Base-by-base conservation (phyloP, 2,329 filamentous ascomycete genomes). In the Thielaviopsis cerberus region DNA sequence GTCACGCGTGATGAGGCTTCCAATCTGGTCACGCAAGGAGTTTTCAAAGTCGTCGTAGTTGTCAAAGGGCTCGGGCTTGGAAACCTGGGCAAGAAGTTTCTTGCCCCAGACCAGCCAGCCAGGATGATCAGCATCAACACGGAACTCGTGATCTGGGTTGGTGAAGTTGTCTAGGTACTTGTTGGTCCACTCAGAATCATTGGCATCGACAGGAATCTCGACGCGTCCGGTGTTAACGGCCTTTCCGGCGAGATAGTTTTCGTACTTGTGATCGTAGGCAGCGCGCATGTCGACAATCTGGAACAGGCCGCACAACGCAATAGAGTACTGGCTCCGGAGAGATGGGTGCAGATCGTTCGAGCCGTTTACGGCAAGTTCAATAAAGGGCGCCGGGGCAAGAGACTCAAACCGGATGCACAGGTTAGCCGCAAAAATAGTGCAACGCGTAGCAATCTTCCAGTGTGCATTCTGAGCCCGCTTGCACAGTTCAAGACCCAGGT, bases 41-140 rank as follows among this genome's bases (percentile, higher is more conserved):
- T 72, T 81, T 69, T 98, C 92, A 0, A 87, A 73, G 15, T 87
- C 82, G 65, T 98, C 92, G 65, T 92, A 98, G 51, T 69, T 72
- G 45, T 75, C 80, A 69, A 74, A 95, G 66, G 69, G 82, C 70
- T 67, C 72, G 62, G 89, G 81, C 56, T 86, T 83, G 2, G 85
- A 81, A 61, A 82, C 81, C 68, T 84, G 89, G 0, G 85, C 92
- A 15, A 82, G 83, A 74, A 97, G 91, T 30, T 78, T 81, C 69
- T 92, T 88, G 56, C 85, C 86, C 92, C 92, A 98, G 0, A 94
- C 89, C 20, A 98, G 77, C 94, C 94, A 98, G 30, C 92, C 92
- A 4, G 91, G 88, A 67, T 94, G 86, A 67, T 97, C 91, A 57
- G 82, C 80, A 67, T 98, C 92, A 52, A 97, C 82, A 67, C 90